These are phyloP conservation scores for Fusarium lyarnte DNA, from an alignment of 2,329 filamentous ascomycete species.

Conservation along the genomic window DNA sequence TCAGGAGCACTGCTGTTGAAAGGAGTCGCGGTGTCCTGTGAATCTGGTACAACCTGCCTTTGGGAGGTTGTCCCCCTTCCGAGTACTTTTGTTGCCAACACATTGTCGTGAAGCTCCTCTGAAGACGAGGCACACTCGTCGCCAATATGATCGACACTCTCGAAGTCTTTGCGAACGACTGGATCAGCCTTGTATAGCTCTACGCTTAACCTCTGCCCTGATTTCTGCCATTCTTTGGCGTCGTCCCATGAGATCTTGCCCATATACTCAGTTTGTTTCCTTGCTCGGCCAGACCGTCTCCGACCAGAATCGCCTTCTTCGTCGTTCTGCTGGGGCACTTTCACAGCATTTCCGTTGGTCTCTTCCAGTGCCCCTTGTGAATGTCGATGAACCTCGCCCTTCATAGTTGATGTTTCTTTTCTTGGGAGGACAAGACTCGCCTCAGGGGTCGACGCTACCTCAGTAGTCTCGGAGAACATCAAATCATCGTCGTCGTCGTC, in stretches of 20 bases:
- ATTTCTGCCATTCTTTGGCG: conserved; percentile 21
- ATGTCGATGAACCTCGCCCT: neutral
- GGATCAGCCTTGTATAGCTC: conserved; percentile 20
- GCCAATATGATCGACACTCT: conserved; percentile 1
- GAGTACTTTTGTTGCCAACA: neutral
- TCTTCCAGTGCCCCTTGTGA: neutral
- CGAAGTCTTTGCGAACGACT: conserved; percentile 7
- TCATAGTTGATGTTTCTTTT: neutral
- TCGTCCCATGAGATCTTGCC: conserved; percentile 46
- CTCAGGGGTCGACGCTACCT: neutral
- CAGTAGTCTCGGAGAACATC: conserved; percentile 3
- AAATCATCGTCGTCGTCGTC: conserved; percentile 43
- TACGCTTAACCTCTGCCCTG: conserved; percentile 15
- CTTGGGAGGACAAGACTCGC: neutral
- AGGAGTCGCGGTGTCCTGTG: conserved; percentile 41
- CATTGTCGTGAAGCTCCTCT: neutral
- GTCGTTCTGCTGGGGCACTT: neutral
- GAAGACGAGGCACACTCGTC: neutral
- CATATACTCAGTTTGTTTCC: conserved; percentile 45
- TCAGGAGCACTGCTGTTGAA: conserved; percentile 37
- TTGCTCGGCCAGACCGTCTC: conserved; percentile 42
- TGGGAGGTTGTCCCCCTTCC: neutral
- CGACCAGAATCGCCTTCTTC: conserved; percentile 22
- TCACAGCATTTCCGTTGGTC: neutral
- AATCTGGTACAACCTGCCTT: conserved; percentile 41